These are phyloP conservation scores for Pyricularia pennisetigena DNA, from an alignment of 2,329 filamentous ascomycete genomes.

Conservation along the genomic window DNA sequence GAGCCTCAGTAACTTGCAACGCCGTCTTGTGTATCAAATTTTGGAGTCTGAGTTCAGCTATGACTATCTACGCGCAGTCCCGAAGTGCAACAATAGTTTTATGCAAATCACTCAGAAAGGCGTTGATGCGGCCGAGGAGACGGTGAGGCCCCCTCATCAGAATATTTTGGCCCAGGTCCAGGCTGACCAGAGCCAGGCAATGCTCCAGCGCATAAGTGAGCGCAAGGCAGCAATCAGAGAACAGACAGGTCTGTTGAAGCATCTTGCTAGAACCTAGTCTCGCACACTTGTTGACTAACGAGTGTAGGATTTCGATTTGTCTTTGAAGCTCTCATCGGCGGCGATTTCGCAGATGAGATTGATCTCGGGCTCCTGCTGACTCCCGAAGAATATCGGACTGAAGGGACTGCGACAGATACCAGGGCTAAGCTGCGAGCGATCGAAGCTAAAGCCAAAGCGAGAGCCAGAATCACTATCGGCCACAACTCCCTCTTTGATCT, in stretches of 20 bases:
- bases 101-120: conserved; percentile 11
- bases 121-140: conserved; percentile 3
- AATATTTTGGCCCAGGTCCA: neutral
- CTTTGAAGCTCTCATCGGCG: conserved; percentile 22
- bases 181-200: neutral
- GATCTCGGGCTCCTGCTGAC: conserved; percentile 8
- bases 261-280: neutral
- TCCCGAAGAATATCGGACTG: neutral
- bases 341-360: conserved; percentile 27
- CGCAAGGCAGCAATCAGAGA: conserved; percentile 7
- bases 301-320: conserved; percentile 15
- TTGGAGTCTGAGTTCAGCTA: conserved; percentile 12
- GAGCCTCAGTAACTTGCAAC: conserved; percentile 16
- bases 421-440: conserved; percentile 6
- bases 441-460: conserved; percentile 18
- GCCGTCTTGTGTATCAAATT: conserved; percentile 16
- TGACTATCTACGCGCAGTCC: conserved; percentile 8
- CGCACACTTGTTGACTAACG: neutral
- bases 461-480: conserved; percentile 39
- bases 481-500: conserved; percentile 59
- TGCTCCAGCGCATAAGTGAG: neutral
- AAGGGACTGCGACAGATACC: neutral
- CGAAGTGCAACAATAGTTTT: conserved; percentile 2
- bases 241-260: conserved; percentile 12
- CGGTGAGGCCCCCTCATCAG: neutral